Conservation (phyloP, 148 eudicot genomes). For the Camellia japonica region DNA sequence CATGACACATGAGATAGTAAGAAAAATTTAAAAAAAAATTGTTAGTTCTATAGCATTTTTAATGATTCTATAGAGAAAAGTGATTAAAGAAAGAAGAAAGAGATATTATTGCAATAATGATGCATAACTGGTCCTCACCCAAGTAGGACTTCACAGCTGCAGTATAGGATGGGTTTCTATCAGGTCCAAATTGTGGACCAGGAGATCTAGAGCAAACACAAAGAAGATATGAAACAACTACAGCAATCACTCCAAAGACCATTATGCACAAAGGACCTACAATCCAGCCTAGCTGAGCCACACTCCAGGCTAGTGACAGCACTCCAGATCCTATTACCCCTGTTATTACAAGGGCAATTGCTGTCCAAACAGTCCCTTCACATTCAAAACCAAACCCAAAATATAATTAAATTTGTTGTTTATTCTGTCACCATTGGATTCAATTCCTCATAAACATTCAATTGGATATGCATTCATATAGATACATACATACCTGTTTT, state of each 20-base stretch:
- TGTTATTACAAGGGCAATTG: background rate
- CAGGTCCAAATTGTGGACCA: conserved; percentile 2
- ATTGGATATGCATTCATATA: no score
- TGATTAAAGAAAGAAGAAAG: no score
- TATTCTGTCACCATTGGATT: no score
- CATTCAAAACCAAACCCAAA: background rate
- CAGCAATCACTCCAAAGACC: conserved; percentile 8
- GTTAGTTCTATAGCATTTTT: no score
- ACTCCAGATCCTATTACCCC: no score
- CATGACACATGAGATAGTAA: no score
- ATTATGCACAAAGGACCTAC: conserved; percentile 1
- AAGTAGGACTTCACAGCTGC: conserved; percentile 19
- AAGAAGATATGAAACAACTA: background rate
- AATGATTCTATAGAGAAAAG: no score
- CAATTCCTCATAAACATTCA: no score
- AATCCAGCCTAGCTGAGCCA: conserved; percentile 1
- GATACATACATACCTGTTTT: no score
- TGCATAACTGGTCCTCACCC: background rate
- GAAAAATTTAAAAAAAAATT: no score
- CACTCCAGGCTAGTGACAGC: no score
- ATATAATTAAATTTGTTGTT: no score
- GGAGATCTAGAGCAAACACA: conserved; percentile 14
- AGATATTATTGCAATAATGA: background rate
- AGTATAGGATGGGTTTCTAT: conserved; percentile 3
- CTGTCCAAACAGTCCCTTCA: background rate